Percentiles rank a stretch among this genome's conserved stretches.
Conservation (phyloP, 495 filamentous ascomycete genomes). For the Penicillium lividum region DNA sequence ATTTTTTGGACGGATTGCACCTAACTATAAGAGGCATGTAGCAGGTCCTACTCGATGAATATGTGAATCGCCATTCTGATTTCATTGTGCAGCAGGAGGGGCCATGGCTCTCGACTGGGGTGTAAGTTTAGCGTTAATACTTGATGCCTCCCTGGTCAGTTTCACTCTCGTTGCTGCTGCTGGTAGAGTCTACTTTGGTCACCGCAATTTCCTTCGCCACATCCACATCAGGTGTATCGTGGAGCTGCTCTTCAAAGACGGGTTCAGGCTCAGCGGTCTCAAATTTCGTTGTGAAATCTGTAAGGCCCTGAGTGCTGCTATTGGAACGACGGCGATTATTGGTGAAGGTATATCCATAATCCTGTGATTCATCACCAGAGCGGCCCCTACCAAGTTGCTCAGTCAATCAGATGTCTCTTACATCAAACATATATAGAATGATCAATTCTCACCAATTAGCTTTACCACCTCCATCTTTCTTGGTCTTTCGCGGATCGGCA, state of each 20-base stretch:
- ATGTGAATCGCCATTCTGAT: background rate
- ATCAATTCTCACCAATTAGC: slow-evolving; percentile 79
- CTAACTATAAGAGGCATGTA: background rate
- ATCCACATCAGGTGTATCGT: slow-evolving; percentile 53
- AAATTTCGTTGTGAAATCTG: slow-evolving; percentile 84
- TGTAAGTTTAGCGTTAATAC: slow-evolving; percentile 1
- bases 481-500: slow-evolving; percentile 84
- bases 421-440: background rate
- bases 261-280: slow-evolving; percentile 81
- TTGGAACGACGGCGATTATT: slow-evolving; percentile 92
- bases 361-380: slow-evolving; percentile 78
- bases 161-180: slow-evolving; percentile 26
- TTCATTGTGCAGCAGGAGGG: background rate
- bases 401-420: background rate
- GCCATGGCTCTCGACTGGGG: background rate
- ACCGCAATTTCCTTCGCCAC: slow-evolving; percentile 1
- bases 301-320: slow-evolving; percentile 69
- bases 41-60: background rate
- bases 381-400: slow-evolving; percentile 62
- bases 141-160: slow-evolving; percentile 17
- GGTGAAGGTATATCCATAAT: slow-evolving; percentile 74
- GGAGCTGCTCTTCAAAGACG: slow-evolving; percentile 82
- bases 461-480: slow-evolving; percentile 93
- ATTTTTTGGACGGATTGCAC: background rate
- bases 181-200: slow-evolving; percentile 19